Percentiles rank a stretch among this genome's conserved stretches.
Evolutionary conservation across 108 stramenopile species (phyloP).

Genomic region (Schizochytrium sp.): DNA sequence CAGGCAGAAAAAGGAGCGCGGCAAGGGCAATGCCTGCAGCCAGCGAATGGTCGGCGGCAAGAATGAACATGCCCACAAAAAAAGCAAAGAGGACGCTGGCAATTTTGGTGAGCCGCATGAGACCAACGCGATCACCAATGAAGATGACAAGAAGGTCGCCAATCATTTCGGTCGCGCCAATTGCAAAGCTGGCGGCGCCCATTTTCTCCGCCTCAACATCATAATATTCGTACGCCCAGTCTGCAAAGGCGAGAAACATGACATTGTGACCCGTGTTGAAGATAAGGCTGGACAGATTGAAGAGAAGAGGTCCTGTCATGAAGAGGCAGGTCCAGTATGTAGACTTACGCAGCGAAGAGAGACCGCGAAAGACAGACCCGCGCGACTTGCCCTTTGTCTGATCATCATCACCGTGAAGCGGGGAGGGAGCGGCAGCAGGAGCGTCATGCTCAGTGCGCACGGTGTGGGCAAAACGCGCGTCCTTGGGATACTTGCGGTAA

Average conservation of each 20-base stretch:
- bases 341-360: not conserved
- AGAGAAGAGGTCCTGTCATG: not conserved
- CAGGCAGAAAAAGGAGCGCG: not conserved
- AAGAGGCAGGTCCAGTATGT: not conserved
- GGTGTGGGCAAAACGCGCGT: not conserved
- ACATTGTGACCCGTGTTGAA: not conserved
- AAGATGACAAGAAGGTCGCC: not conserved
- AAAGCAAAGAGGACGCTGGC: not conserved
- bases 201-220: not conserved
- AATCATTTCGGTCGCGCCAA: not conserved
- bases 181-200: not conserved
- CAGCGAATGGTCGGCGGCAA: not conserved
- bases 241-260: not conserved
- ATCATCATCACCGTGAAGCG: too few species aligned
- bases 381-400: not conserved
- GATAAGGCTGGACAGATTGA: not conserved
- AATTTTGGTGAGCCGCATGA: not conserved
- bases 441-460: not conserved
- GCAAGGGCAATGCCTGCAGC: not conserved
- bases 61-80: not conserved
- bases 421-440: not conserved
- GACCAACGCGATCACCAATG: not conserved
- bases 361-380: not conserved
- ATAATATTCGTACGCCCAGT: not conserved
- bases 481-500: not conserved